Evolutionary conservation across 2,329 filamentous ascomycete species (phyloP).

Genomic region (Fusarium sterilihyphosum): DNA sequence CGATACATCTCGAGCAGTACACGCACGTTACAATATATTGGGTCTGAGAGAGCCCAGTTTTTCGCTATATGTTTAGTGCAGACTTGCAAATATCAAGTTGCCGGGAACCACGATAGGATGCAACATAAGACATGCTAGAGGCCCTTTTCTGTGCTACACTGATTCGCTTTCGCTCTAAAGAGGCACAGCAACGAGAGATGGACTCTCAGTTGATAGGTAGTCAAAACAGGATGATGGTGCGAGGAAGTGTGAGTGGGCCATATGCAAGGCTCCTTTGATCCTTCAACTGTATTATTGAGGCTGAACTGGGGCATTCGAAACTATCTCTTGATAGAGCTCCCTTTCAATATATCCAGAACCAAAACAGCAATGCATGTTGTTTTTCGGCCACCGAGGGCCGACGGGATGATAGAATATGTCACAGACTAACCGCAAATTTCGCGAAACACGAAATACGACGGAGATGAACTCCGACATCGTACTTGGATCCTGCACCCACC

Average conservation of each 20-base stretch:
- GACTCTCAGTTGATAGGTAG: not conserved
- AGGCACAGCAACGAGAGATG: not conserved
- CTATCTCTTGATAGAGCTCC: not conserved
- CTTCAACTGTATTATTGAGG: not conserved
- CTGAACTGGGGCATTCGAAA: not conserved
- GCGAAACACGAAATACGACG: constrained; percentile 8
- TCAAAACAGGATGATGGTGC: constrained; percentile 10
- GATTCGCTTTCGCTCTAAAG: too few relatives aligned
- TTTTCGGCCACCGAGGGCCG: not conserved
- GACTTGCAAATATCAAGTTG: not conserved
- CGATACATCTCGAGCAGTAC: not conserved
- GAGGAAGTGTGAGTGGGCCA: constrained; percentile 17
- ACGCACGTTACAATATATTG: not conserved
- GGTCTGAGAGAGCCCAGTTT: not conserved
- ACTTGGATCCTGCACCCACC: not conserved
- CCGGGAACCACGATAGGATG: not conserved
- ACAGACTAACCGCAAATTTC: not conserved
- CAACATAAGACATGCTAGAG: not conserved
- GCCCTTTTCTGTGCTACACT: not conserved
- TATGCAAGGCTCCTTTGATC: constrained; percentile 8
- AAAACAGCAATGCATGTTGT: not conserved
- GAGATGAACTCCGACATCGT: not conserved
- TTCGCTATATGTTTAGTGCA: constrained; percentile 1
- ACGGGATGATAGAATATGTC: not conserved
- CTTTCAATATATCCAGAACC: not conserved